Percentiles rank a stretch among this genome's conserved stretches.
Evolutionary conservation across 352 stramenopile genomes (phyloP).

Genomic region (Aphanomyces euteiches): DNA sequence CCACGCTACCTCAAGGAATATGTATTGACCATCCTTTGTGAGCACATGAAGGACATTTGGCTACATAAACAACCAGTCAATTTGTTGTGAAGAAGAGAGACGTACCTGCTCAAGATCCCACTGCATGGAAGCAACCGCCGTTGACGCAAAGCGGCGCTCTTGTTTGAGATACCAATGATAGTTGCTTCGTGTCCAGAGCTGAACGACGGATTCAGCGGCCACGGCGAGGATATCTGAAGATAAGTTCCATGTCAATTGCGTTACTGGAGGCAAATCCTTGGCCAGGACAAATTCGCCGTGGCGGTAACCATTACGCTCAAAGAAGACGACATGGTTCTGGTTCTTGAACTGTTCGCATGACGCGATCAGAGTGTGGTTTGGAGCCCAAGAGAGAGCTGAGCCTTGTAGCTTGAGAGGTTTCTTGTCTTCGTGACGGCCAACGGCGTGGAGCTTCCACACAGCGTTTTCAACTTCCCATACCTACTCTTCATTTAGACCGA

Average conservation of each 20-base stretch:
- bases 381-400: constrained; percentile 54
- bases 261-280: constrained; percentile 33
- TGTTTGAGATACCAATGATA: constrained; percentile 86
- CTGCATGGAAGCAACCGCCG: constrained; percentile 36
- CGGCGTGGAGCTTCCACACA: constrained; percentile 53
- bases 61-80: background rate
- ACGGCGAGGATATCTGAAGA: constrained; percentile 69
- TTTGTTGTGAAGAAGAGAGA: background rate
- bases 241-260: constrained; percentile 54
- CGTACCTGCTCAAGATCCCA: constrained; percentile 58
- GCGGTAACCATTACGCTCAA: constrained; percentile 75
- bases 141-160: constrained; percentile 39
- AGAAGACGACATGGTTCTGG: constrained; percentile 68
- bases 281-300: constrained; percentile 71
- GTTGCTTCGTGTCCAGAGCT: constrained; percentile 74
- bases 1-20: background rate
- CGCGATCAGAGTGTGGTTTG: constrained; percentile 70
- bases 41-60: constrained; percentile 13
- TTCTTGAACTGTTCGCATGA: constrained; percentile 56
- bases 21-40: background rate
- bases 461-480: constrained; percentile 24
- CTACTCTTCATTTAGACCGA: background rate
- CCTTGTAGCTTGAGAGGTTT: constrained; percentile 48
- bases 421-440: constrained; percentile 70
- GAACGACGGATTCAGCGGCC: constrained; percentile 43